A percentile compares a stretch with the other conserved stretches of the same genome.
These are phyloP conservation scores for Plectranthus barbatus DNA, from an alignment of 257 asterid genomes.

Conservation along the genomic window DNA sequence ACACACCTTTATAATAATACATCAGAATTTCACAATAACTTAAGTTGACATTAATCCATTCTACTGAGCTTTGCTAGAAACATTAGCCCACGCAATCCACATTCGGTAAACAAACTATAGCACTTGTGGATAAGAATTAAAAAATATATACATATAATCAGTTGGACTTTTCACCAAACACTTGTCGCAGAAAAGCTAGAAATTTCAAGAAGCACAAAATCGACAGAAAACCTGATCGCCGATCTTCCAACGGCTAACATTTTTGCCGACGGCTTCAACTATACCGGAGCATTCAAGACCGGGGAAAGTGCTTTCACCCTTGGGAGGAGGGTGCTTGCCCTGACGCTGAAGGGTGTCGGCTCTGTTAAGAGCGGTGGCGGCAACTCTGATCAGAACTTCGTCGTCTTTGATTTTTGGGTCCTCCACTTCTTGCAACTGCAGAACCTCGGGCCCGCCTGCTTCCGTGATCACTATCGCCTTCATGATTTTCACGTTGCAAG, in stretches of 20 bases:
- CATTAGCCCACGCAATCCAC: background rate
- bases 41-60: background rate
- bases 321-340: conserved; percentile 65
- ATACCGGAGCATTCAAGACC: conserved; percentile 98
- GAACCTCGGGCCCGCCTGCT: conserved; percentile 76
- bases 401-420: conserved; percentile 62
- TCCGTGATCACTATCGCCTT: conserved; percentile 78
- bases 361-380: conserved; percentile 80
- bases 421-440: conserved; percentile 54
- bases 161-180: background rate
- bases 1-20: conserved; percentile 49
- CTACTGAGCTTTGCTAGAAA: background rate
- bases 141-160: background rate
- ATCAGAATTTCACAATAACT: conserved; percentile 4
- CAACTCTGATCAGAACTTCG: conserved; percentile 62
- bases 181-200: background rate
- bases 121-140: no score
- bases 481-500: conserved; percentile 21
- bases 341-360: conserved; percentile 79
- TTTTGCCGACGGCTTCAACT: conserved; percentile 67
- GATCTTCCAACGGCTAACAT: conserved; percentile 65
- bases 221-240: conserved; percentile 63
- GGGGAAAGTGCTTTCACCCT: conserved; percentile 63
- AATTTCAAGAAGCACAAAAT: background rate
- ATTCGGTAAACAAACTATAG: background rate